Percentiles rank a stretch among this genome's conserved stretches.
Evolutionary conservation across 441 rosid genomes (phyloP).

Genomic region (Theobroma grandiflorum): DNA sequence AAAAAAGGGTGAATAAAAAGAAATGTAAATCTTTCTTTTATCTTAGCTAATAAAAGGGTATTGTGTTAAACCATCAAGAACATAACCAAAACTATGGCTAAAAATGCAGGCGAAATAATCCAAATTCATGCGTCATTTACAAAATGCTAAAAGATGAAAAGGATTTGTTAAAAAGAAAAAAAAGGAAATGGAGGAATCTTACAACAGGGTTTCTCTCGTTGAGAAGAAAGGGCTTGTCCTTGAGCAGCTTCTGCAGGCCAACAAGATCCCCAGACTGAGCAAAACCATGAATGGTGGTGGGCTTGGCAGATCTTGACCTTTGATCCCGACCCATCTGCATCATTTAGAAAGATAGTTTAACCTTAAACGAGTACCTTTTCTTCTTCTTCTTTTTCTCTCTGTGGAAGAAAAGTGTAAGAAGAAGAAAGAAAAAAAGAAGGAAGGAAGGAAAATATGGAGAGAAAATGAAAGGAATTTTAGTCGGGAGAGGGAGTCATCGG

Average conservation of each 20-base stretch:
- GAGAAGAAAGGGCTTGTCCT: slow-evolving; percentile 72
- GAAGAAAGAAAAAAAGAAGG: background rate
- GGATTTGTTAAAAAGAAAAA: background rate
- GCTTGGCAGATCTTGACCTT: slow-evolving; percentile 74
- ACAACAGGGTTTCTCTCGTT: slow-evolving; percentile 89
- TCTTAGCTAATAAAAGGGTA: background rate
- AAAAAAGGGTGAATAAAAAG: background rate
- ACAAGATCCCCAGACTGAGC: slow-evolving; percentile 89
- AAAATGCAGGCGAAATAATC: background rate
- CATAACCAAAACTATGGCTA: background rate
- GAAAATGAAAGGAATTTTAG: background rate
- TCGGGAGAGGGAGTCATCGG: background rate
- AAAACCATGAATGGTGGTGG: slow-evolving; percentile 77
- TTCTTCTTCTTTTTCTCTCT: slow-evolving; percentile 17
- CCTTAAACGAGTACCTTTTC: background rate
- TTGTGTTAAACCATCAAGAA: background rate
- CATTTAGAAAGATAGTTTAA: background rate
- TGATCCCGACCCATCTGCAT: slow-evolving; percentile 73
- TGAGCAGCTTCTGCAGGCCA: slow-evolving; percentile 71
- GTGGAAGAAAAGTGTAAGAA: background rate
- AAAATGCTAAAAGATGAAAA: background rate
- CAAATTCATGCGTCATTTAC: background rate
- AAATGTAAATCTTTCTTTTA: background rate
- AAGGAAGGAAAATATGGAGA: slow-evolving; percentile 4
- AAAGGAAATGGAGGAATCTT: slow-evolving; percentile 33